phyloP scores from a whole-genome alignment of 2,329 filamentous ascomycete species.

The Periconia sp. region DNA sequence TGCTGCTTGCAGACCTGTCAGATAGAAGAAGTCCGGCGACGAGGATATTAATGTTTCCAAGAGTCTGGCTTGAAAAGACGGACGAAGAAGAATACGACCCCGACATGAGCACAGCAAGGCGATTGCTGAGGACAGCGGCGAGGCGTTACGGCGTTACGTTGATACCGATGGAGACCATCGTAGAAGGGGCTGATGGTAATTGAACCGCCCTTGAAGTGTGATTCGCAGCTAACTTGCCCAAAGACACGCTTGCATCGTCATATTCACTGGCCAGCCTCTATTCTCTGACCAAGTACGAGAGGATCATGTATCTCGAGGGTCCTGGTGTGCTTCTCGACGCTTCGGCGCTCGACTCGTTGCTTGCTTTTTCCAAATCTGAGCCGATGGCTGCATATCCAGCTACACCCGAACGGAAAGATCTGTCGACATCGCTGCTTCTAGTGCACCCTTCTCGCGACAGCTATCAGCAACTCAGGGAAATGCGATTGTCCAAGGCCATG shows the following conservation, averaged over 20 bases:
- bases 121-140: constrained; percentile 53
- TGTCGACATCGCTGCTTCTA: constrained; percentile 47
- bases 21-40: constrained; percentile 53
- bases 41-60: constrained; percentile 54
- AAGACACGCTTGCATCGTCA: constrained; percentile 39
- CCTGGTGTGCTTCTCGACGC: constrained; percentile 55
- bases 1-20: constrained; percentile 56
- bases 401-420: constrained; percentile 32
- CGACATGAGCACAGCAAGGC: constrained; percentile 51
- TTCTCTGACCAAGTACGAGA: constrained; percentile 52
- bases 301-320: constrained; percentile 52
- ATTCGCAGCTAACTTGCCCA: constrained; percentile 9
- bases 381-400: constrained; percentile 44
- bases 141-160: constrained; percentile 54
- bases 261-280: constrained; percentile 56
- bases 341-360: constrained; percentile 52
- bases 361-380: constrained; percentile 48
- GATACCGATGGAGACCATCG: constrained; percentile 50
- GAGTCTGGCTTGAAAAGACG: constrained; percentile 39
- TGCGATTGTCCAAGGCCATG: constrained; percentile 28
- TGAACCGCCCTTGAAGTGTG: neutral
- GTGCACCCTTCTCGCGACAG: constrained; percentile 42
- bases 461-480: constrained; percentile 37
- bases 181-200: constrained; percentile 42
- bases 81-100: constrained; percentile 47